phyloP scores from a whole-genome alignment of 495 filamentous ascomycete species.

The Podospora bellae-mahoneyi region DNA sequence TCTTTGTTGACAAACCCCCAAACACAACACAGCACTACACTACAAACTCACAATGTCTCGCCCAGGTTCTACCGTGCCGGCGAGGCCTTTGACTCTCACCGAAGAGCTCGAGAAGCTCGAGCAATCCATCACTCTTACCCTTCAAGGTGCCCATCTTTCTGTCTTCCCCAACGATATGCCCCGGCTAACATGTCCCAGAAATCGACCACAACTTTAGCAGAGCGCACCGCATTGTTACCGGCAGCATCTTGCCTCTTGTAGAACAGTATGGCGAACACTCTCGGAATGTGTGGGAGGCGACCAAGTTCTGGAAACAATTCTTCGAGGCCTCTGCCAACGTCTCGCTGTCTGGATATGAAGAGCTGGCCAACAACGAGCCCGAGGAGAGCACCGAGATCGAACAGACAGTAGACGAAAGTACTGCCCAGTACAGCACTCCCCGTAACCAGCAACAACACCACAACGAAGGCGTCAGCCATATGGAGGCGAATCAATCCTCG shows the following conservation, averaged over 20 bases:
- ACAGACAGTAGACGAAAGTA: constrained; percentile 38
- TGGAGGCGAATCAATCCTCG: constrained; percentile 35
- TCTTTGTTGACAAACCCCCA: constrained; percentile 19
- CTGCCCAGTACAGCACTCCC: constrained; percentile 40
- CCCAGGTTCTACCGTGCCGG: constrained; percentile 52
- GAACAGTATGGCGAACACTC: constrained; percentile 95
- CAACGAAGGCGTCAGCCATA: constrained; percentile 34
- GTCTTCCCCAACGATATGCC: not conserved
- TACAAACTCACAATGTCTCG: constrained; percentile 40
- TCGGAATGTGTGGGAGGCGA: constrained; percentile 91
- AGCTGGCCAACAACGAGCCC: constrained; percentile 53
- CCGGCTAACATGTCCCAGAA: constrained; percentile 51
- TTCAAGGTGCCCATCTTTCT: constrained; percentile 63
- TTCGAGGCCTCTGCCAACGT: constrained; percentile 98
- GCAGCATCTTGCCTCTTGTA: constrained; percentile 88
- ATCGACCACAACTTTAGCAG: constrained; percentile 98
- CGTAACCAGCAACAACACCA: constrained; percentile 35
- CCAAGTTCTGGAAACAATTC: constrained; percentile 99
- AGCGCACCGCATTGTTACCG: constrained; percentile 93
- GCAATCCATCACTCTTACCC: constrained; percentile 91
- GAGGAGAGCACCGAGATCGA: constrained; percentile 47
- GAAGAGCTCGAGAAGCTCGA: constrained; percentile 96
- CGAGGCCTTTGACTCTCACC: constrained; percentile 66
- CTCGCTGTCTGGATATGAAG: constrained; percentile 93
- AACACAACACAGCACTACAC: constrained; percentile 7